Conservation (phyloP, 2,329 filamentous ascomycete species). For the Aotearoamyces nothofagi region DNA sequence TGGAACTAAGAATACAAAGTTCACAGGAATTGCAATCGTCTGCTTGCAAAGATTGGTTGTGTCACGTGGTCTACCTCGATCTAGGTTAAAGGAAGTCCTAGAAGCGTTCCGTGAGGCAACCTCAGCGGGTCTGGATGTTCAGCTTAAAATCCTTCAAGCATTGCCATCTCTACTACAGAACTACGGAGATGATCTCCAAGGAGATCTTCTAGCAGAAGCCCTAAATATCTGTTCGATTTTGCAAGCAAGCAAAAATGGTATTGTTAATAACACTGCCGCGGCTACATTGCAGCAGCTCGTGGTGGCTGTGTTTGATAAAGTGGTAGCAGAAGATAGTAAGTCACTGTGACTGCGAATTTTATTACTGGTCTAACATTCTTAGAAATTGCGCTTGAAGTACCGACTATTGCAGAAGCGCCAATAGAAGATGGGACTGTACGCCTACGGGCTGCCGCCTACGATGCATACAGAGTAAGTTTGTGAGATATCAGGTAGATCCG, state of each 20-base stretch:
- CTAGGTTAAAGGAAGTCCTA: slow-evolving; percentile 71
- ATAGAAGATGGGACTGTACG: slow-evolving; percentile 47
- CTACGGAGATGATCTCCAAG: slow-evolving; percentile 68
- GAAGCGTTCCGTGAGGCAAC: slow-evolving; percentile 79
- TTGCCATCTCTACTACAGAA: slow-evolving; percentile 82
- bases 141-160: slow-evolving; percentile 89
- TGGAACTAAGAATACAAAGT: slow-evolving; percentile 76
- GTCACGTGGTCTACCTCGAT: slow-evolving; percentile 61
- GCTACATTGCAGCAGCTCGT: slow-evolving; percentile 94
- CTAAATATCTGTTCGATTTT: slow-evolving; percentile 86
- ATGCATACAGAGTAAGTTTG: slow-evolving; percentile 58
- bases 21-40: slow-evolving; percentile 73
- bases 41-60: slow-evolving; percentile 84
- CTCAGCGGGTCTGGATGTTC: slow-evolving; percentile 69
- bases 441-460: slow-evolving; percentile 62
- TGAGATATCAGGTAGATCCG: background rate
- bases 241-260: slow-evolving; percentile 80
- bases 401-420: slow-evolving; percentile 51
- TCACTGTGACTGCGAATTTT: slow-evolving; percentile 8
- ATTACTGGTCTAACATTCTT: slow-evolving; percentile 4
- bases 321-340: slow-evolving; percentile 65
- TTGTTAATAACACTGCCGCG: slow-evolving; percentile 89
- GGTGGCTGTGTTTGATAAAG: slow-evolving; percentile 85
- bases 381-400: slow-evolving; percentile 29
- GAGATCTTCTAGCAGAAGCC: slow-evolving; percentile 65